Conservation (phyloP, 2,329 filamentous ascomycete genomes). For the Arachnomyces sp. region DNA sequence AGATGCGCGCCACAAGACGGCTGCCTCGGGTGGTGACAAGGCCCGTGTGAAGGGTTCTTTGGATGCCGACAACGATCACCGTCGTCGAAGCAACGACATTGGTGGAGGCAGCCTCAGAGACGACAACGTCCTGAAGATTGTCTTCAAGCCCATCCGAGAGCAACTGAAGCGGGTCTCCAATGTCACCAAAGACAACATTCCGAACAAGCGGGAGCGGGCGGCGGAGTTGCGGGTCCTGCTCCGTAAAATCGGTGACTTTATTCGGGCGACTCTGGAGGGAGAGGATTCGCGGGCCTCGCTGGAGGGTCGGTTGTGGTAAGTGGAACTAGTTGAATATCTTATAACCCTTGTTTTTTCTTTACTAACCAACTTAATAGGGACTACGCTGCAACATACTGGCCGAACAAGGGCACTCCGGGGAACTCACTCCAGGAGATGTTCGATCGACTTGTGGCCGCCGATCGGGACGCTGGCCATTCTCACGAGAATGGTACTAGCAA, state of each 20-base stretch:
- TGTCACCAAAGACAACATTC: constrained; percentile 40
- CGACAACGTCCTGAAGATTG: constrained; percentile 35
- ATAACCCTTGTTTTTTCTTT: background rate
- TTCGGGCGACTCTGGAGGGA: constrained; percentile 31
- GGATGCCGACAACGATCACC: constrained; percentile 16
- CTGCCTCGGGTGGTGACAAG: constrained; percentile 4
- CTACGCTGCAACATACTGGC: constrained; percentile 41
- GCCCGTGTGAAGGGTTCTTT: constrained; percentile 7
- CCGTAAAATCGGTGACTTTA: constrained; percentile 40
- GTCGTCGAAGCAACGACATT: constrained; percentile 17
- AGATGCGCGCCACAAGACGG: constrained; percentile 30
- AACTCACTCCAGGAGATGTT: constrained; percentile 13
- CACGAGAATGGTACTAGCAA: constrained; percentile 3
- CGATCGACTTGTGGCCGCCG: constrained; percentile 9
- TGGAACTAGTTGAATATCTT: constrained; percentile 6
- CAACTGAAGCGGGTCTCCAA: constrained; percentile 36
- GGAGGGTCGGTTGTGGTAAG: constrained; percentile 40
- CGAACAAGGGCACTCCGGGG: constrained; percentile 33
- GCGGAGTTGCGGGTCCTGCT: constrained; percentile 37
- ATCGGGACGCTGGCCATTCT: constrained; percentile 3
- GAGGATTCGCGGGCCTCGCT: constrained; percentile 33
- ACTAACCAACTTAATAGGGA: constrained; percentile 30
- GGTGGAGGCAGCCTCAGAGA: constrained; percentile 22
- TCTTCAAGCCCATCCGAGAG: constrained; percentile 42
- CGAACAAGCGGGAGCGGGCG: constrained; percentile 37